Evolutionary conservation across 164 flowering plant species (phyloP), one percentile per base, ranked within the genome.

Genomic region (Litsea cubeba): DNA sequence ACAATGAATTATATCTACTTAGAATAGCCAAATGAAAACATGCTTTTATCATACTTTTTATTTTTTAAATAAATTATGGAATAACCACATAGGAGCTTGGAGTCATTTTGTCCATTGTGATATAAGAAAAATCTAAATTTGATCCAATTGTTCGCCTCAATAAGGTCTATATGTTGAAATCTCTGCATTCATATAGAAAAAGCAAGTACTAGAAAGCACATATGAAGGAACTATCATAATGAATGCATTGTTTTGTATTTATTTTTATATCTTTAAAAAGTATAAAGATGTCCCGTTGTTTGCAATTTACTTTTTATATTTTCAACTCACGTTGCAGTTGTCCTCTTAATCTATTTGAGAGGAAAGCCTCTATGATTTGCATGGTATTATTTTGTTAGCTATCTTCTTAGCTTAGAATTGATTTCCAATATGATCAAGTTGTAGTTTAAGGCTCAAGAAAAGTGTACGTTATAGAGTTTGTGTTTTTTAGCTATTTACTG

Each of bases 401-500:
- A 58, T 46, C 3, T 71, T 62, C 18, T 5, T 25, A 18, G n/a
- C 28, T 66, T 30, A 66, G 66, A 63, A 23, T 63, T 63, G 66
- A n/a, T 23, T 63, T 24, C 15, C 14, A 22, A 12, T 22, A 22
- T 63, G 66, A 63, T 22, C 1, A 18, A 69, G 11, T 12, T 69
- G 35, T 70, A 35, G 46, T 26, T 51, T 54, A 20, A 51, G 22
- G 17, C 11, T 70, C 15, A 51, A 24, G 24, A 14, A 57, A 57
- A n/a, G 23, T 74, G 1, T 22, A 26, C 24, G 30, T 24, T 60
- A 69, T 72, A 32, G 2, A 28, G 50, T 71, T 76, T 72, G 23
- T 75, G n/a, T 50, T 70, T 11, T 82, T 72, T 80, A 96, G 99
- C 94, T 96, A 60, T 96, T 91, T 76, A 96, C 98, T 62, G 99